phyloP scores from a whole-genome alignment of 2,329 filamentous ascomycete genomes.

The Phaeosphaeria sp. region DNA sequence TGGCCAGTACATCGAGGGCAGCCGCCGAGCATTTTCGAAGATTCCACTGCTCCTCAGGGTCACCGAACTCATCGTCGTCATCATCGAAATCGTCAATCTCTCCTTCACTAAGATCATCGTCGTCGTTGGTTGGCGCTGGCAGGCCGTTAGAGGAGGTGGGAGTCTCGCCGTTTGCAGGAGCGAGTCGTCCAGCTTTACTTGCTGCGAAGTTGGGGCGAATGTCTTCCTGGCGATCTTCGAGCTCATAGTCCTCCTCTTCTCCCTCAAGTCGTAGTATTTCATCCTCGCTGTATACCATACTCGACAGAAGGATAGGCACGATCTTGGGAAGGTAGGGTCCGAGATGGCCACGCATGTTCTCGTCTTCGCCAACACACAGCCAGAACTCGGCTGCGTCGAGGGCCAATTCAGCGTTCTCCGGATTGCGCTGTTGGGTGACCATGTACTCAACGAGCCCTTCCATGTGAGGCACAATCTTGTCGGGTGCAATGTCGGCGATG shows the following conservation, averaged over 20 bases:
- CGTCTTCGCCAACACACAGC: slow-evolving; percentile 90
- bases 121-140: slow-evolving; percentile 53
- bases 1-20: slow-evolving; percentile 90
- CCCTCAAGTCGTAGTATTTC: slow-evolving; percentile 85
- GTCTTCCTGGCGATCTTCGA: slow-evolving; percentile 88
- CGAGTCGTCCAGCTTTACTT: slow-evolving; percentile 65
- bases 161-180: slow-evolving; percentile 53
- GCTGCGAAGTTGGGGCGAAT: slow-evolving; percentile 93
- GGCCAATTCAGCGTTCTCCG: slow-evolving; percentile 84
- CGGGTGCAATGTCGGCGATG: slow-evolving; percentile 86
- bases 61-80: slow-evolving; percentile 73
- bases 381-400: slow-evolving; percentile 98
- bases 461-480: slow-evolving; percentile 89
- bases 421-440: slow-evolving; percentile 81
- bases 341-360: slow-evolving; percentile 76
- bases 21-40: slow-evolving; percentile 96
- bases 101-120: slow-evolving; percentile 84
- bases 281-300: slow-evolving; percentile 96
- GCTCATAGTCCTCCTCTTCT: slow-evolving; percentile 81
- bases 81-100: slow-evolving; percentile 77
- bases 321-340: slow-evolving; percentile 82
- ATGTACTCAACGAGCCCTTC: slow-evolving; percentile 91
- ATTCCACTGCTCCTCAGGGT: slow-evolving; percentile 93
- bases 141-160: slow-evolving; percentile 50
- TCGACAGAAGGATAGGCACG: slow-evolving; percentile 87